These are phyloP conservation scores for Talaromyces trachyspermus DNA, from an alignment of 495 filamentous ascomycete genomes.

Conservation along the genomic window DNA sequence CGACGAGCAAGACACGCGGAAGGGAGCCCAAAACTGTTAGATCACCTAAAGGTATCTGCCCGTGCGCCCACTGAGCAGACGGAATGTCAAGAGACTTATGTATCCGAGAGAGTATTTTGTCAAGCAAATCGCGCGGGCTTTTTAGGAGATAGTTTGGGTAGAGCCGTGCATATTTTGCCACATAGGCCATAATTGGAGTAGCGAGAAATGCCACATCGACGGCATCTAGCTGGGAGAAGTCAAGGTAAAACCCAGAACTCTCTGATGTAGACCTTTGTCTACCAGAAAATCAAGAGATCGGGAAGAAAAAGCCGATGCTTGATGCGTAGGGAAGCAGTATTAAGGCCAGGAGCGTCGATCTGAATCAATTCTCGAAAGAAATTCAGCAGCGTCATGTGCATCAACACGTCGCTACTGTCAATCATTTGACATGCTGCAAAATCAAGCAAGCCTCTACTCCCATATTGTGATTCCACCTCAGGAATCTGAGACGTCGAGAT, in stretches of 20 bases:
- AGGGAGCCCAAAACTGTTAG: slow-evolving; percentile 49
- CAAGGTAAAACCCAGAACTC: slow-evolving; percentile 44
- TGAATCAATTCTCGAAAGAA: slow-evolving; percentile 64
- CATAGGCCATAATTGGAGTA: slow-evolving; percentile 49
- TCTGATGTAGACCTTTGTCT: slow-evolving; percentile 40
- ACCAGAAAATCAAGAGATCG: slow-evolving; percentile 51
- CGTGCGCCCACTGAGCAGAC: slow-evolving; percentile 44
- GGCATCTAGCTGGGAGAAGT: slow-evolving; percentile 43
- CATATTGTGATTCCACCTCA: slow-evolving; percentile 51
- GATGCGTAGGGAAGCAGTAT: slow-evolving; percentile 16
- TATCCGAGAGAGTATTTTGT: slow-evolving; percentile 41
- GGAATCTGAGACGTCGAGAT: slow-evolving; percentile 51
- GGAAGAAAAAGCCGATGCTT: slow-evolving; percentile 40
- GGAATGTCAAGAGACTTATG: slow-evolving; percentile 34
- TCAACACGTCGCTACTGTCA: slow-evolving; percentile 63
- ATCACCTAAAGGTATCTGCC: slow-evolving; percentile 43
- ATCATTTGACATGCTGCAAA: slow-evolving; percentile 72
- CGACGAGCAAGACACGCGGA: slow-evolving; percentile 47
- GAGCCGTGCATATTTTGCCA: slow-evolving; percentile 45
- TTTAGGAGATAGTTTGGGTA: slow-evolving; percentile 50
- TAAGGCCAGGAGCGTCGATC: slow-evolving; percentile 31
- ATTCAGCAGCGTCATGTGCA: slow-evolving; percentile 72
- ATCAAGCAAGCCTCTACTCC: slow-evolving; percentile 56
- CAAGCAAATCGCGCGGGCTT: slow-evolving; percentile 28
- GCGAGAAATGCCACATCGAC: slow-evolving; percentile 46